These are phyloP conservation scores for Solanum etuberosum DNA, from an alignment of 257 asterid species.

Conservation along the genomic window DNA sequence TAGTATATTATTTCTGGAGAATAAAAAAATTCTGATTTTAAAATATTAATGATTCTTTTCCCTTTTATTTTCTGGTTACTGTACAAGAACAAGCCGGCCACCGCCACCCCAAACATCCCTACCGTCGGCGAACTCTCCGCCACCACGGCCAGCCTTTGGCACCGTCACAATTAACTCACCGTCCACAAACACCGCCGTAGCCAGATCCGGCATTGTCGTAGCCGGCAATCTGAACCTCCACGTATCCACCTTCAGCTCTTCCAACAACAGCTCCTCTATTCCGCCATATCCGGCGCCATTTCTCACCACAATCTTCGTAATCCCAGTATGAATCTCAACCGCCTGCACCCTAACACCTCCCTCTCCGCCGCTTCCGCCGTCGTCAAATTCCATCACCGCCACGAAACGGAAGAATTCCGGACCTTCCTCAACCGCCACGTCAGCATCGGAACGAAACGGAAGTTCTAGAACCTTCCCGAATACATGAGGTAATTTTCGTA, in stretches of 20 bases:
- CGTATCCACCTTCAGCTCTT: constrained; percentile 38
- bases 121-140: constrained; percentile 9
- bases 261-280: constrained; percentile 22
- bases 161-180: constrained; percentile 47
- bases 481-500: constrained; percentile 59
- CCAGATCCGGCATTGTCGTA: constrained; percentile 34
- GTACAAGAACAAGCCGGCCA: constrained; percentile 31
- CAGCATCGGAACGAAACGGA: constrained; percentile 56
- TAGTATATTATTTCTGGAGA: background rate
- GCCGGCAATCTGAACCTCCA: constrained; percentile 61
- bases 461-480: constrained; percentile 57
- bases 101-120: constrained; percentile 23
- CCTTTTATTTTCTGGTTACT: constrained; percentile 1
- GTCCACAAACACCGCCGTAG: constrained; percentile 26
- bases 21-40: background rate
- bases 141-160: constrained; percentile 27
- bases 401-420: constrained; percentile 38
- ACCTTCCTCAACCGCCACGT: constrained; percentile 47
- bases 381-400: constrained; percentile 11
- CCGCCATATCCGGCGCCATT: background rate
- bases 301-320: constrained; percentile 55
- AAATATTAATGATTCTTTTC: background rate
- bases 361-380: background rate
- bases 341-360: constrained; percentile 37
- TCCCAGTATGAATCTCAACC: constrained; percentile 63